Evolutionary conservation across 495 filamentous ascomycete genomes (phyloP).

Genomic region (Halenospora varia): DNA sequence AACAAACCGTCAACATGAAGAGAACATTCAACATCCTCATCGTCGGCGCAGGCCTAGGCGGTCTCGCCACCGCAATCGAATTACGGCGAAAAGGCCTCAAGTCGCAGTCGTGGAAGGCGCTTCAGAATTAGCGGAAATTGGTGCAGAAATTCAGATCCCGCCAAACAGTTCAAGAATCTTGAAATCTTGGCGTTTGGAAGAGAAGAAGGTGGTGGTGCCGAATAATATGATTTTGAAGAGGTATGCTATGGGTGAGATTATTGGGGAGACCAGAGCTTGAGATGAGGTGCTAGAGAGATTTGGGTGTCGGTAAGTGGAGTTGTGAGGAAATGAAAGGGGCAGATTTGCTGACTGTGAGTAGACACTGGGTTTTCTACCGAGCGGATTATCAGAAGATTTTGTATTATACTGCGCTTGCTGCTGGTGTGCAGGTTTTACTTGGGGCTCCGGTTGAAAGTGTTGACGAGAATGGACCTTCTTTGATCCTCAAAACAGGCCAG

Average conservation of each 20-base stretch:
- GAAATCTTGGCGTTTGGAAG: constrained; percentile 3
- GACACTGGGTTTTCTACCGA: constrained; percentile 2
- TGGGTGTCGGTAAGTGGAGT: constrained; percentile 4
- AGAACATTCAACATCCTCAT: constrained; percentile 38
- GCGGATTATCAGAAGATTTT: constrained; percentile 3
- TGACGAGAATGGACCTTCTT: not conserved
- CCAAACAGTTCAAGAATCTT: constrained; percentile 15
- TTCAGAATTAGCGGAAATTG: constrained; percentile 49
- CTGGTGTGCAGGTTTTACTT: not conserved
- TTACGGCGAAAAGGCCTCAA: constrained; percentile 48
- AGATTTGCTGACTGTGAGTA: not conserved
- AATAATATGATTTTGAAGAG: constrained; percentile 3
- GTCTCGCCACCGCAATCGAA: constrained; percentile 59
- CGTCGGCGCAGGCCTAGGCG: constrained; percentile 61
- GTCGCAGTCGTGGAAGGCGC: constrained; percentile 60
- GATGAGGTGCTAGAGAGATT: not conserved
- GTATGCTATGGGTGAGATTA: constrained; percentile 8
- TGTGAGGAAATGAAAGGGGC: not conserved
- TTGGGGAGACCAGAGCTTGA: not conserved
- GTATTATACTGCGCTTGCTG: not conserved
- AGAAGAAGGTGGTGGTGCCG: constrained; percentile 12
- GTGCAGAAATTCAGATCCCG: constrained; percentile 13
- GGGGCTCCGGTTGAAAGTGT: not conserved
- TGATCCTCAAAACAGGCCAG: not conserved
- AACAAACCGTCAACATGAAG: constrained; percentile 4